Base-by-base conservation (phyloP, 2,329 filamentous ascomycete species). In the Alternaria sp. region DNA sequence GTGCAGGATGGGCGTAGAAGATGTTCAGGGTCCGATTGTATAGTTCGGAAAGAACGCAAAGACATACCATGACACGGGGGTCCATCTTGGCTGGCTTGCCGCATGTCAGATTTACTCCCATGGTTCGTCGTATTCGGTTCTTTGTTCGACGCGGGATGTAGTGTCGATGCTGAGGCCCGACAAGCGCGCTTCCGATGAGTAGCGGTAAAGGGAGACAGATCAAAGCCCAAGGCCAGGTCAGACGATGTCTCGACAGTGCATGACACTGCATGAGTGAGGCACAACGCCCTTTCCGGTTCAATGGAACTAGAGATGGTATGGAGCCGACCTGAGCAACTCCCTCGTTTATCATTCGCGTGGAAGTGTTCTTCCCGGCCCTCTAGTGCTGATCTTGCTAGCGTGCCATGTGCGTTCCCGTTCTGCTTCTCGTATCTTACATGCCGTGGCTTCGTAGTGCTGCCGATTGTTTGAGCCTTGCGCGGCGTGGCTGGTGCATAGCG, bases 361-460 rank as follows among this genome's bases (percentile, higher is more conserved):
- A 38, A 42, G 44, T 55, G 38, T 51, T 20, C 52, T 49, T 43
- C 44, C 44, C 44, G 52, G 12, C 28, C 36, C 46, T 56, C 28
- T 56, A 36, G 51, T 44, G 51, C 39, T 59, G 57, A 59, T 59
- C 52, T 9, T 54, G 47, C 51, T 55, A 56, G 57, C 44, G 57
- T 47, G 52, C 57, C 57, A 59, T 56, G 52, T 56, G 57, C 57
- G 57, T 28, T 59, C 52, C 57, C 57, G 57, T 56, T 51, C 44
- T 53, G 18, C 20, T 24, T 53, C 49, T 51, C 34, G 36, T 30
- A 42, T 53, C 51, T 44, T 43, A 32, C 39, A 16, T 49, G 46
- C 46, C 34, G 30, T 49, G 20, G 39, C 39, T 53, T 18, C 16
- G 38, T 53, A 32, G 39, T 53, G 51, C 18, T 42, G 39, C 51